Evolutionary conservation across 2,329 filamentous ascomycete genomes (phyloP).

Genomic region (Trichoderma cornu-damae): DNA sequence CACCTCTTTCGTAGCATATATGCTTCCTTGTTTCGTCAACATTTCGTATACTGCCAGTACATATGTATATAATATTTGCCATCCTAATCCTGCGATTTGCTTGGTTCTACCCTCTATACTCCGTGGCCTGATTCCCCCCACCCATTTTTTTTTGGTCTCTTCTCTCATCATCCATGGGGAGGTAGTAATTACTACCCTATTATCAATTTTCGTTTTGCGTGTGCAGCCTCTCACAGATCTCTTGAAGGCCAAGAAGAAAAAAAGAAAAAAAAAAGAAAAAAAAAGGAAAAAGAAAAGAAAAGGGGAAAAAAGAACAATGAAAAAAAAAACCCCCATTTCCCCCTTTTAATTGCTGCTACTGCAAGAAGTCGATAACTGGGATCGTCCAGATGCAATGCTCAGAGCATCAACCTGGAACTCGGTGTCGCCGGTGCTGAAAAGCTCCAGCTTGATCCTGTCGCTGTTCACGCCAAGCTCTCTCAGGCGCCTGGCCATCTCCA

Average conservation of each 20-base stretch:
- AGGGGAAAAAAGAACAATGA: too few species aligned
- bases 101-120: neutral
- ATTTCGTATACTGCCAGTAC: neutral
- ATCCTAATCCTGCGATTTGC: neutral
- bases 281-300: too few species aligned
- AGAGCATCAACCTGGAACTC: slow-evolving; percentile 33
- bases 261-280: too few species aligned
- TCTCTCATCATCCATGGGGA: neutral
- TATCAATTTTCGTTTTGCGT: too few species aligned
- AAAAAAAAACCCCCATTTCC: too few species aligned
- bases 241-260: too few species aligned
- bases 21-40: neutral
- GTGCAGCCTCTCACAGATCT: too few species aligned
- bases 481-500: slow-evolving; percentile 44
- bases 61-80: too few species aligned
- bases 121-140: neutral
- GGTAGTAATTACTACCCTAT: too few species aligned
- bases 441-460: slow-evolving; percentile 41
- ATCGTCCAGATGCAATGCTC: slow-evolving; percentile 24
- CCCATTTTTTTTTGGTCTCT: too few species aligned
- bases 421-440: slow-evolving; percentile 44
- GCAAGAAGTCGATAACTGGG: neutral
- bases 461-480: slow-evolving; percentile 37
- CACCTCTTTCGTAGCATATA: neutral
- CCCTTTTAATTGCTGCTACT: neutral